Evolutionary conservation across 352 stramenopile species (phyloP).

Genomic region (Globisporangium nunn): DNA sequence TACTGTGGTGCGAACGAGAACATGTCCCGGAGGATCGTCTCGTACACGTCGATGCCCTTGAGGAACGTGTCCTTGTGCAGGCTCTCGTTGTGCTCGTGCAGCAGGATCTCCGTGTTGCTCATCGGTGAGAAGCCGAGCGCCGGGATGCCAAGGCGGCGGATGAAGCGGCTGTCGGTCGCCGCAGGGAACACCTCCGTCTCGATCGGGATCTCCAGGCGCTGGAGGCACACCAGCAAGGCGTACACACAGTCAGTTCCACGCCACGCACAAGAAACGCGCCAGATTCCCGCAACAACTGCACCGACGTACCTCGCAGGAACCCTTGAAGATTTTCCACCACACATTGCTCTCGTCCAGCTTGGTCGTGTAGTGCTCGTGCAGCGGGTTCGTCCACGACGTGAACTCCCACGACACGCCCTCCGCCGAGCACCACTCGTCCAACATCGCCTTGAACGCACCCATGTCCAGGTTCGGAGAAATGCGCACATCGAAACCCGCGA

Average conservation of each 20-base stretch:
- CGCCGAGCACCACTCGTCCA: conserved; percentile 86
- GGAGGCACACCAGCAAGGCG: too few species aligned
- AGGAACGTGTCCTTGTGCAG: conserved; percentile 88
- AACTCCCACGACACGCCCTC: conserved; percentile 75
- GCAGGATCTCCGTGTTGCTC: conserved; percentile 88
- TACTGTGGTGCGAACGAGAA: conserved; percentile 10
- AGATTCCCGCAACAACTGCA: too few species aligned
- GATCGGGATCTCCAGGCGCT: conserved; percentile 42
- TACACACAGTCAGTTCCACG: neutral
- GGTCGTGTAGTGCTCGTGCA: conserved; percentile 54
- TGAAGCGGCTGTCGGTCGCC: conserved; percentile 89
- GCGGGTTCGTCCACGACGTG: conserved; percentile 17
- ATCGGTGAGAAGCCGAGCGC: conserved; percentile 93
- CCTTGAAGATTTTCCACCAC: conserved; percentile 38
- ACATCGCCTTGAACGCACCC: conserved; percentile 72
- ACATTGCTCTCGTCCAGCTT: conserved; percentile 36
- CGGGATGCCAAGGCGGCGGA: conserved; percentile 85
- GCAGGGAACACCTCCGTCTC: conserved; percentile 91
- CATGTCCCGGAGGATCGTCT: conserved; percentile 31
- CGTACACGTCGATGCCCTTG: conserved; percentile 87
- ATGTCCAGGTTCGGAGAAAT: conserved; percentile 84
- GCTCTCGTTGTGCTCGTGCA: conserved; percentile 95
- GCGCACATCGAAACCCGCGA: conserved; percentile 90
- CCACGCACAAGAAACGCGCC: neutral
- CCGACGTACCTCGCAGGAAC: conserved; percentile 18